Evolutionary conservation across 2,329 filamentous ascomycete species (phyloP).

Genomic region (Metarhizium brunneum): DNA sequence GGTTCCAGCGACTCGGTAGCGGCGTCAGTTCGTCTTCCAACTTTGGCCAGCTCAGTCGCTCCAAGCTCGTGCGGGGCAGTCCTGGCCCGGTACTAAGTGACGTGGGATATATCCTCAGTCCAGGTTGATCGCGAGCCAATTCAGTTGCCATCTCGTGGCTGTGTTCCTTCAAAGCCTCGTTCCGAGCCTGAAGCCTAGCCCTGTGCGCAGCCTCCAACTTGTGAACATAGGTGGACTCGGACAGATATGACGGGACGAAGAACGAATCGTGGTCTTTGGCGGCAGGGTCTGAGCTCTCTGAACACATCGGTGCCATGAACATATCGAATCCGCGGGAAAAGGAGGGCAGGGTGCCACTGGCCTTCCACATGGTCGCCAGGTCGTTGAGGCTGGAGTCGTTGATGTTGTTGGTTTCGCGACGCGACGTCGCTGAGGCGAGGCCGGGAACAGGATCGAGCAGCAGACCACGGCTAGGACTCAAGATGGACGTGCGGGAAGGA

Average conservation of each 20-base stretch:
- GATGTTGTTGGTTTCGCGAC: conserved; percentile 15
- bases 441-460: conserved; percentile 9
- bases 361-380: conserved; percentile 14
- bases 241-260: conserved; percentile 79
- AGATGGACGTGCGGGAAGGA: conserved; percentile 29
- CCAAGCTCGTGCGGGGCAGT: conserved; percentile 75
- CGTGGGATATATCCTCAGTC: conserved; percentile 13
- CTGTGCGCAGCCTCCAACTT: conserved; percentile 63
- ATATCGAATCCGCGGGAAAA: conserved; percentile 46
- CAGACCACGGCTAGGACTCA: conserved; percentile 36
- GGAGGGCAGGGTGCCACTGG: conserved; percentile 25
- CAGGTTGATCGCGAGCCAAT: neutral
- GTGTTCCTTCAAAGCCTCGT: conserved; percentile 10
- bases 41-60: conserved; percentile 55
- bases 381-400: conserved; percentile 24
- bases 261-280: conserved; percentile 36
- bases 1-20: conserved; percentile 76
- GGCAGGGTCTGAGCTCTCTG: conserved; percentile 16
- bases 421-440: conserved; percentile 2
- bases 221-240: conserved; percentile 67
- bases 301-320: conserved; percentile 28
- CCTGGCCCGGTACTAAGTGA: conserved; percentile 56
- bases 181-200: conserved; percentile 44
- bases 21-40: conserved; percentile 45
- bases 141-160: neutral